These are phyloP conservation scores for Suhomyces xylopsoci DNA, from an alignment of 805 yeast genomes.

Conservation along the genomic window DNA sequence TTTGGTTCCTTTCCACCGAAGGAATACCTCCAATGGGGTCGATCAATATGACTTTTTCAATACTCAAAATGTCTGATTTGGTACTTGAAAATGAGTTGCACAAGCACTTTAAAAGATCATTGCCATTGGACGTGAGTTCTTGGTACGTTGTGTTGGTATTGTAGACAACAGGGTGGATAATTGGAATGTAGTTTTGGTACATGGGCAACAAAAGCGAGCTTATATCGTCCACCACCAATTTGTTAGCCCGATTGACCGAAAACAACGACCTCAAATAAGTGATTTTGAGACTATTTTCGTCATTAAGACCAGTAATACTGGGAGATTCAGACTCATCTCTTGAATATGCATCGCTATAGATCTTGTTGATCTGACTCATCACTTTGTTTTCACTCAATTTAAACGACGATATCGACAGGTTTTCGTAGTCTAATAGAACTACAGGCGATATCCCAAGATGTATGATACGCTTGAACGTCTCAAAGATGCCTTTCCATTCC, in stretches of 20 bases:
- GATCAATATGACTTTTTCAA: slow-evolving; percentile 79
- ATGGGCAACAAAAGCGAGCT: slow-evolving; percentile 38
- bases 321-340: slow-evolving; percentile 15
- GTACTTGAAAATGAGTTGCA: slow-evolving; percentile 23
- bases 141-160: slow-evolving; percentile 17
- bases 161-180: slow-evolving; percentile 52
- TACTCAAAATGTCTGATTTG: slow-evolving; percentile 38
- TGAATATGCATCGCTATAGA: slow-evolving; percentile 12
- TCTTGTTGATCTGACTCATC: slow-evolving; percentile 29
- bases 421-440: slow-evolving; percentile 36
- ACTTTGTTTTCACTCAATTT: slow-evolving; percentile 30
- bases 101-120: slow-evolving; percentile 22
- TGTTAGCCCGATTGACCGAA: slow-evolving; percentile 6
- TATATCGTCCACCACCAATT: slow-evolving; percentile 17
- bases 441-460: slow-evolving; percentile 74
- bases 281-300: slow-evolving; percentile 19
- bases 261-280: slow-evolving; percentile 28
- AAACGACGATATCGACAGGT: slow-evolving; percentile 22
- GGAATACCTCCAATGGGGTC: slow-evolving; percentile 92
- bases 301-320: slow-evolving; percentile 5
- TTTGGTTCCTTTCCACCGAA: slow-evolving; percentile 71
- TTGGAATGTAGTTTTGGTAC: slow-evolving; percentile 55
- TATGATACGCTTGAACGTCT: slow-evolving; percentile 52
- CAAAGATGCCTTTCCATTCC: slow-evolving; percentile 47
- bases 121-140: slow-evolving; percentile 20